Base-by-base conservation (phyloP, 2,329 filamentous ascomycete genomes). In the Aspergillus pseudoterreus region DNA sequence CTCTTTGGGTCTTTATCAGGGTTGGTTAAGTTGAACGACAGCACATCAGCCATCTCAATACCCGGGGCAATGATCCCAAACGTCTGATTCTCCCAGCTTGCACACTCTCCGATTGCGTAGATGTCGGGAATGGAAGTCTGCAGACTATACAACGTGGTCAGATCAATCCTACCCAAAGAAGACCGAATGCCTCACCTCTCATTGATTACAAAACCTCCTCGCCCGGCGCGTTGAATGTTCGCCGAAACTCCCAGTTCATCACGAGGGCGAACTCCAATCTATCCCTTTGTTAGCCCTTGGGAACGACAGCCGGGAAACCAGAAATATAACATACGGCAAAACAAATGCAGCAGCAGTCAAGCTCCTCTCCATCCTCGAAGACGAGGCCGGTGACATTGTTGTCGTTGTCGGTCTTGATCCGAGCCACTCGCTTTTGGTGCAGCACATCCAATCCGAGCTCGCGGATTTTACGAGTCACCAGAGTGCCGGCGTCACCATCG, bases 81-180 rank as follows among this genome's bases (percentile, higher is more conserved):
- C 0, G 89, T 91, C 70, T 94, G 87, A 59, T 83, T 86, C 56
- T 92, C 81, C 89, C 90, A 96, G 72, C 86, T 94, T 4, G 91
- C 90, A 62, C 91, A 96, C 71, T 96, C 92, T 51, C 91, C 92
- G 45, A 96, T 87, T 43, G 91, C 91, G 66, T 94, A 96, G 45
- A 96, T 82, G 56, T 87, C 84, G 0, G 83, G 76, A 4, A 79
- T 69, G 30, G 83, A 94, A 2, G 91, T 95, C 55, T 79, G 78
- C 5, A 96, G 73, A 58, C 68, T 72, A 43, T n/a, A 21, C 15
- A 14, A 8, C 0, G 10, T 12, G 27, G 36, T 57, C 35, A 53
- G 41, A 22, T 43, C n/a, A 9, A 3, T 8, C 19, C 4, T 10
- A n/a, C 12, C 4, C 1, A 19, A 4, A 9, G 12, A 46, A 19